Evolutionary conservation across 2,329 filamentous ascomycete species (phyloP).

Genomic region (Aspergillus aculeatus): DNA sequence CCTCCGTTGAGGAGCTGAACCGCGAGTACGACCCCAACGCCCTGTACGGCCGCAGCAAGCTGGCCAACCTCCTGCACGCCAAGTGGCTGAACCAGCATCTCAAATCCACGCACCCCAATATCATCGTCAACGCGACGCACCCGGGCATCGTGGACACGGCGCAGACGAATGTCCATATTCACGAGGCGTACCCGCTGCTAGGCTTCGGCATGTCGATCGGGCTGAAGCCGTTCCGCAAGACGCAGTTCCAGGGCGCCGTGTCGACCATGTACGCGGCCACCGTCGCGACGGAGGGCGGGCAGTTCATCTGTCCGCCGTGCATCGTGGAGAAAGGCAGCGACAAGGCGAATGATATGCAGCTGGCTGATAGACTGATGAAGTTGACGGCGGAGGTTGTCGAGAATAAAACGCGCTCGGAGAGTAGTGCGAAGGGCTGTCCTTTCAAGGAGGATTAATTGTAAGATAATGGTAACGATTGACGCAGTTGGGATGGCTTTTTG

Average conservation of each 20-base stretch:
- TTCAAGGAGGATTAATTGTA: constrained; percentile 1
- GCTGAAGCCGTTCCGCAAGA: constrained; percentile 4
- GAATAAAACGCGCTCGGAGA: neutral
- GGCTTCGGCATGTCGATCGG: neutral
- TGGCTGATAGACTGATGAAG: constrained; percentile 1
- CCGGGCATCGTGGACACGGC: neutral
- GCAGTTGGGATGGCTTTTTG: too few species aligned
- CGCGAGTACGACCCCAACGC: neutral
- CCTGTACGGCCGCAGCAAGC: constrained; percentile 1
- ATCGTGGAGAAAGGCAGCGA: constrained; percentile 1
- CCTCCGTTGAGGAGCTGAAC: constrained; percentile 2
- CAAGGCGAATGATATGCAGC: constrained; percentile 1
- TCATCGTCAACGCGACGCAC: constrained; percentile 1
- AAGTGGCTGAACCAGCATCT: constrained; percentile 2
- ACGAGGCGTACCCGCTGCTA: neutral
- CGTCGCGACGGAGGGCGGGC: neutral
- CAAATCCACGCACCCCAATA: constrained; percentile 1
- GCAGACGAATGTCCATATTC: constrained; percentile 3
- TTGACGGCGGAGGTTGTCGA: constrained; percentile 2
- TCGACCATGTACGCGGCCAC: constrained; percentile 5
- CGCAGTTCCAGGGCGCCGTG: constrained; percentile 4
- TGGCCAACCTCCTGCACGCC: neutral
- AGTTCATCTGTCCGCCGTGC: neutral
- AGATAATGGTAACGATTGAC: too few species aligned
- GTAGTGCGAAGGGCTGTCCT: constrained; percentile 3